These are phyloP conservation scores for Pseudocercospora cruenta DNA, from an alignment of 2,329 filamentous ascomycete genomes.

Conservation along the genomic window DNA sequence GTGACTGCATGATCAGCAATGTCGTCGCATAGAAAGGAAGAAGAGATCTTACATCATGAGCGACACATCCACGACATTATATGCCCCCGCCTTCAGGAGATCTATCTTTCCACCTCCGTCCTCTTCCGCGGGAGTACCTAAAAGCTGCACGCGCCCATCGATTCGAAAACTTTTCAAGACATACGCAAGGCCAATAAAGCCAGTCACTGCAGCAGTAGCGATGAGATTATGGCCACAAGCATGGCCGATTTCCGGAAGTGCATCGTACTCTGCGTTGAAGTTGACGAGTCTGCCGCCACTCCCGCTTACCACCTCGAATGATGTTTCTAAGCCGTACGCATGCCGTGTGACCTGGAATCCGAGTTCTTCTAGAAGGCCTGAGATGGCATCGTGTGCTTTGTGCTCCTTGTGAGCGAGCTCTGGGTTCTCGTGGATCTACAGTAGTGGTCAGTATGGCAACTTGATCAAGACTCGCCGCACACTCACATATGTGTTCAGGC, in stretches of 20 bases:
- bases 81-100: slow-evolving; percentile 11
- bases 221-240: slow-evolving; percentile 45
- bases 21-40: too few species aligned
- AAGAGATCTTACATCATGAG: slow-evolving; percentile 8
- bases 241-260: slow-evolving; percentile 42
- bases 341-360: neutral
- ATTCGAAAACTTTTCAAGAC: slow-evolving; percentile 31
- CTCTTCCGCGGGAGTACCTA: slow-evolving; percentile 44
- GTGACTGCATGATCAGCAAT: neutral
- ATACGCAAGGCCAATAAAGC: slow-evolving; percentile 27
- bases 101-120: slow-evolving; percentile 17
- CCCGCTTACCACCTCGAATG: slow-evolving; percentile 54
- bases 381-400: slow-evolving; percentile 9
- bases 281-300: slow-evolving; percentile 43
- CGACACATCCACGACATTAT: neutral
- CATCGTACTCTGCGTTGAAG: slow-evolving; percentile 49
- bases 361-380: neutral
- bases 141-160: slow-evolving; percentile 37
- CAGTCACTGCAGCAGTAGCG: slow-evolving; percentile 7
- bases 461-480: neutral
- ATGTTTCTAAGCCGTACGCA: slow-evolving; percentile 55
- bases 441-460: neutral
- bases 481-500: neutral
- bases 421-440: slow-evolving; percentile 7
- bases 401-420: slow-evolving; percentile 13